Evolutionary conservation across 2,329 filamentous ascomycete genomes (phyloP), one percentile per base, ranked within the genome.

Genomic region (Periconia sp.): DNA sequence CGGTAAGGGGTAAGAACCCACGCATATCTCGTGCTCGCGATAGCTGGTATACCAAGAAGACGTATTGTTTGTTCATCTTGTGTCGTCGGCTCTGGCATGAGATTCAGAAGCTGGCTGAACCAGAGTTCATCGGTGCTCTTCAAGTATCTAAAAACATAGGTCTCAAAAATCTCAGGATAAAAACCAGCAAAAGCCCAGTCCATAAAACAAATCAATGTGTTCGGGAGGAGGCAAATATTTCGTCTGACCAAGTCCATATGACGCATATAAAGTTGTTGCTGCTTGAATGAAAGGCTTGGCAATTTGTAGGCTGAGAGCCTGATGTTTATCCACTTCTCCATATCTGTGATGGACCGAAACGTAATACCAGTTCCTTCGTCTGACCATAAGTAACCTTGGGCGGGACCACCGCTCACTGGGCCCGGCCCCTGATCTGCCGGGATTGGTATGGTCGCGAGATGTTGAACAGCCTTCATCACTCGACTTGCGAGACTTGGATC

Each of bases 151-250:
- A 38, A 43, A 16, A 10, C 22, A 24, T 26, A 26, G n/a, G 19
- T 28, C 31, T 50, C 38, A 36, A 50, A 50, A 10, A 46, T 5
- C 3, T 28, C n/a, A 12, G 43, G 43, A 36, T 24, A 46, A 35
- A 50, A 50, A 43, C 46, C 35, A 30, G 46, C 43, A 35, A 41
- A 46, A 7, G 42, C 46, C 43, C 38, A 50, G 35, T 50, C 43
- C 16, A 50, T 9, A 32, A 50, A 42, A 25, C 43, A 50, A 2
- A 50, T 24, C 0, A 23, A 28, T 4, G 28, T 30, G 25, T 50
- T 22, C 6, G 46, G 22, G 3, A 42, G 30, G 17, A 46, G 13
- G 9, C 30, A 21, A 17, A 50, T 46, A 22, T 50, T 50, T 17
- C 43, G 36, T 17, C 29, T 21, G 22, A 36, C 42, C 6, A 50